phyloP scores from a whole-genome alignment of 1,139 yeast species.

The Nakaseomyces delphensis region DNA sequence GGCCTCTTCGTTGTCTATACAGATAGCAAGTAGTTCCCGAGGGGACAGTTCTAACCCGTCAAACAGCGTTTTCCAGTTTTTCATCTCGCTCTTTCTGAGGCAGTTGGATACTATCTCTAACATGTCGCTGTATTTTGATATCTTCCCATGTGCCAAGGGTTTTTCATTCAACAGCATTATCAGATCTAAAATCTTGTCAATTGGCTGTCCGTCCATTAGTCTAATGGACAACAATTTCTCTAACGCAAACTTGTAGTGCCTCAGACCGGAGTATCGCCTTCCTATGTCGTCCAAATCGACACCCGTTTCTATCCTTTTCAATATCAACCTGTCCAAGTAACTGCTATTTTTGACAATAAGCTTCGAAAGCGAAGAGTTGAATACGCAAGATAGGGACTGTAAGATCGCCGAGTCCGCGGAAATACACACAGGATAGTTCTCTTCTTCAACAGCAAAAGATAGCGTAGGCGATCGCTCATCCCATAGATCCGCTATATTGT shows the following conservation, averaged over 20 bases:
- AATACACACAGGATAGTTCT: slow-evolving; percentile 26
- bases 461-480: slow-evolving; percentile 13
- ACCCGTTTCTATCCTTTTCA: slow-evolving; percentile 14
- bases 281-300: slow-evolving; percentile 17
- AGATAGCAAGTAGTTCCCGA: slow-evolving; percentile 33
- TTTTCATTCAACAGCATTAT: slow-evolving; percentile 15
- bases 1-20: slow-evolving; percentile 37
- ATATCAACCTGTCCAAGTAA: slow-evolving; percentile 26
- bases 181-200: slow-evolving; percentile 42
- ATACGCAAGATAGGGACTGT: slow-evolving; percentile 23
- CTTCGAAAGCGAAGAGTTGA: slow-evolving; percentile 16
- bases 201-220: slow-evolving; percentile 38
- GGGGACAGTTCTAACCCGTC: slow-evolving; percentile 35
- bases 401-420: slow-evolving; percentile 25
- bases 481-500: slow-evolving; percentile 23
- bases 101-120: slow-evolving; percentile 48
- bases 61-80: slow-evolving; percentile 52
- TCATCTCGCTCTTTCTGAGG: slow-evolving; percentile 57
- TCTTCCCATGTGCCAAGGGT: slow-evolving; percentile 9
- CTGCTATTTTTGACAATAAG: slow-evolving; percentile 23
- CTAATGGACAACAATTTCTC: slow-evolving; percentile 29
- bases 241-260: slow-evolving; percentile 28
- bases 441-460: slow-evolving; percentile 19
- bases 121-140: slow-evolving; percentile 27
- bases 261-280: slow-evolving; percentile 16